Conservation (phyloP, 2,329 filamentous ascomycete species). For the Sclerotinia minor region DNA sequence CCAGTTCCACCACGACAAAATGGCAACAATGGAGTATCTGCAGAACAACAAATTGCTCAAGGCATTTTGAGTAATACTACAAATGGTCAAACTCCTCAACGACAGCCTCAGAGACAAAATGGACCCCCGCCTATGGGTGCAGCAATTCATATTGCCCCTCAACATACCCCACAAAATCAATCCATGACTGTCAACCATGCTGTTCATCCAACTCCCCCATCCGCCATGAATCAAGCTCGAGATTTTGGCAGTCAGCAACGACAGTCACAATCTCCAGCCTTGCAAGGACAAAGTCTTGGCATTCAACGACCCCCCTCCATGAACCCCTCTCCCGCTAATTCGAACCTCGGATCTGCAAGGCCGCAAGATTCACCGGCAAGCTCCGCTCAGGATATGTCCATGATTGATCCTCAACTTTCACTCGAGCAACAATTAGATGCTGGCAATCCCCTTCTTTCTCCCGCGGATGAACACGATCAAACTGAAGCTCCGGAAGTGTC, state of each 20-base stretch:
- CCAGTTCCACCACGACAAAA: constrained; percentile 35
- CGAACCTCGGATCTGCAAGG: constrained; percentile 30
- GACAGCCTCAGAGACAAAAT: constrained; percentile 29
- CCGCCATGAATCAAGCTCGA: constrained; percentile 32
- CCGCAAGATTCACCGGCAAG: constrained; percentile 36
- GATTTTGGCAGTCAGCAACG: constrained; percentile 29
- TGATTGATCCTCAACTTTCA: constrained; percentile 42
- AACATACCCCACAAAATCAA: constrained; percentile 35
- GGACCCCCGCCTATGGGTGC: constrained; percentile 38
- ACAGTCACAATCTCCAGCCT: constrained; percentile 39
- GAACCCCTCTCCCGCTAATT: constrained; percentile 37
- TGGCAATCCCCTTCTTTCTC: constrained; percentile 31
- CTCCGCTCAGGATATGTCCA: constrained; percentile 38
- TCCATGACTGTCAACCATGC: constrained; percentile 40
- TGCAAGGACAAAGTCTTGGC: constrained; percentile 33
- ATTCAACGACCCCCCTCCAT: constrained; percentile 33
- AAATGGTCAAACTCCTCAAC: constrained; percentile 38
- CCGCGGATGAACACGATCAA: constrained; percentile 17
- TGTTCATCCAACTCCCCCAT: constrained; percentile 34
- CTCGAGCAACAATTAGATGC: constrained; percentile 38
- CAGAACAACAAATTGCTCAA: constrained; percentile 42
- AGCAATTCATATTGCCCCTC: constrained; percentile 39
- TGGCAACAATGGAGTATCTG: constrained; percentile 36
- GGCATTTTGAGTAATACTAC: constrained; percentile 37
- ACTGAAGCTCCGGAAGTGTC: constrained; percentile 29